Evolutionary conservation across 257 asterid species (phyloP).

Genomic region (Forsythia suspensa): DNA sequence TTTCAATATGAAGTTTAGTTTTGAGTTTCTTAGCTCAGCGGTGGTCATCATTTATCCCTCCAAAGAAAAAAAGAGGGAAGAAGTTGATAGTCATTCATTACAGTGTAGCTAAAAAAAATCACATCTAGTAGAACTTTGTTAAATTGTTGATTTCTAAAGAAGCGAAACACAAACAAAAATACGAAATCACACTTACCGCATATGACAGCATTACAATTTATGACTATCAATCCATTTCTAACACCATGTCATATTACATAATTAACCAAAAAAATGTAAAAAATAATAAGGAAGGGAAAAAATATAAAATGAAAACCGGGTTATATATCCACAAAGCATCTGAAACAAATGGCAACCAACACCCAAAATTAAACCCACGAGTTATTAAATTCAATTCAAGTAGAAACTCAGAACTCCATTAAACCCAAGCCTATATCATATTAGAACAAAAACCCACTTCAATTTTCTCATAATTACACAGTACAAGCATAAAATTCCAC

Average conservation of each 20-base stretch:
- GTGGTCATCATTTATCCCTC: not conserved
- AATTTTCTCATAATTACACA: slow-evolving; percentile 9
- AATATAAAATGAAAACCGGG: not conserved
- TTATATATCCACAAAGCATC: not conserved
- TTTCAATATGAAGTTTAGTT: too few relatives aligned
- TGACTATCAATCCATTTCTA: too few relatives aligned
- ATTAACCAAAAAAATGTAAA: too few relatives aligned
- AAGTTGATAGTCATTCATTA: not conserved
- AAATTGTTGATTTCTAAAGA: slow-evolving; percentile 1
- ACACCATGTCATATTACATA: not conserved
- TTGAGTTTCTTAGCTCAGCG: too few relatives aligned
- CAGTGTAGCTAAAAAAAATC: not conserved
- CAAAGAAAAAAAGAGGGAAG: not conserved
- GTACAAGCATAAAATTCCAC: slow-evolving; percentile 1
- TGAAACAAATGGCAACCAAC: not conserved
- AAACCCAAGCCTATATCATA: not conserved
- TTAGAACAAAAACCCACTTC: slow-evolving; percentile 17
- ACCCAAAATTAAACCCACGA: slow-evolving; percentile 6
- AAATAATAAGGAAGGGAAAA: too few relatives aligned
- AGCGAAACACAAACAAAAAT: too few relatives aligned
- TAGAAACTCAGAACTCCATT: slow-evolving; percentile 2
- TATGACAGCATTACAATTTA: too few relatives aligned
- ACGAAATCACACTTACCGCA: too few relatives aligned
- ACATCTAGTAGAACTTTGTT: not conserved
- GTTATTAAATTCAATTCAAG: not conserved